Percentiles rank a stretch among this genome's conserved stretches.
phyloP scores from a whole-genome alignment of 805 yeast genomes.

The Kluyveromyces wickerhamii region DNA sequence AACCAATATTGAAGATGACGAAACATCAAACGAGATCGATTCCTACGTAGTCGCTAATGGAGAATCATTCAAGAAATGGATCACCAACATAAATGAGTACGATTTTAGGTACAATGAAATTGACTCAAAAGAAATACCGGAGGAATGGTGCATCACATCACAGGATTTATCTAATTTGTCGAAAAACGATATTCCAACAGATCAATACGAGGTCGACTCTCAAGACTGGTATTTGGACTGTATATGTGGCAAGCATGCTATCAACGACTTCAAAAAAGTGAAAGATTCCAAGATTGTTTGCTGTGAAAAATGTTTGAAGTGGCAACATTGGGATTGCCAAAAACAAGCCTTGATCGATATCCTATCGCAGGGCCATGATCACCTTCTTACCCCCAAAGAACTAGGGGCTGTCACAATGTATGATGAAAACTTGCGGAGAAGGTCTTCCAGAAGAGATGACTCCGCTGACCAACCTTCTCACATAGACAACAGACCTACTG shows the following conservation, averaged over 20 bases:
- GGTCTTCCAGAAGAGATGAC: conserved; percentile 8
- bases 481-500: conserved; percentile 11
- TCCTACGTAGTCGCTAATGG: conserved; percentile 11
- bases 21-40: conserved; percentile 8
- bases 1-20: background rate
- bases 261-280: conserved; percentile 9
- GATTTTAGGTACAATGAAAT: conserved; percentile 5
- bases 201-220: conserved; percentile 16
- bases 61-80: conserved; percentile 7
- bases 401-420: conserved; percentile 6
- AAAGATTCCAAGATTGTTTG: conserved; percentile 20
- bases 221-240: conserved; percentile 28
- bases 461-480: background rate
- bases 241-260: conserved; percentile 11
- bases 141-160: conserved; percentile 19
- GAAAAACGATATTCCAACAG: conserved; percentile 15
- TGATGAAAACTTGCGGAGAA: conserved; percentile 5
- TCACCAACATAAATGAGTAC: conserved; percentile 2
- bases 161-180: conserved; percentile 18
- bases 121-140: conserved; percentile 22
- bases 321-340: conserved; percentile 31
- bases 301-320: conserved; percentile 27
- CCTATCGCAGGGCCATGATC: conserved; percentile 9
- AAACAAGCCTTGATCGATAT: conserved; percentile 11
- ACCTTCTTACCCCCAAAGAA: conserved; percentile 3